Conservation (phyloP, 1,284 basidiomycete species). For the Austroboletus niveus region DNA sequence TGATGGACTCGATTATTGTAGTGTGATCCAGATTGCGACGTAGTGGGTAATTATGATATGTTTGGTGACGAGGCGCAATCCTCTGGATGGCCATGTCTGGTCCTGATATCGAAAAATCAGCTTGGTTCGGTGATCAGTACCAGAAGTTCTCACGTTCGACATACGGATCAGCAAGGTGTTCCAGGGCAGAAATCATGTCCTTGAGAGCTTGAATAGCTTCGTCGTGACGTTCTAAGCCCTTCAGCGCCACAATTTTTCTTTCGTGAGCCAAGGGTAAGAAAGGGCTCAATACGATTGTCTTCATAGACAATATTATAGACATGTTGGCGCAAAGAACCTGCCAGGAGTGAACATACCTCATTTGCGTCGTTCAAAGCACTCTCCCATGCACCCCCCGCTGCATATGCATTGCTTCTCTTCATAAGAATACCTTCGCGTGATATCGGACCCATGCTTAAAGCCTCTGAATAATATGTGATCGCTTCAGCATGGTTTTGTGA, state of each 20-base stretch:
- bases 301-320: neutral
- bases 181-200: neutral
- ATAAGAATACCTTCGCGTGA: neutral
- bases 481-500: neutral
- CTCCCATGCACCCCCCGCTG: neutral
- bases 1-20: neutral
- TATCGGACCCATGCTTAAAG: neutral
- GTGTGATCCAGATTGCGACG: neutral
- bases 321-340: neutral
- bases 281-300: neutral
- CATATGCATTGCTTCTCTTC: conserved; percentile 1
- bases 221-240: neutral
- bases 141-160: neutral
- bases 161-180: neutral
- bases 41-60: neutral
- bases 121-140: neutral
- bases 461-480: neutral
- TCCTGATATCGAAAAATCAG: neutral
- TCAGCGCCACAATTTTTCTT: neutral
- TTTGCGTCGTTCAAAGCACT: neutral
- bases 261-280: neutral
- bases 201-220: neutral
- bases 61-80: neutral
- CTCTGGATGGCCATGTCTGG: neutral
- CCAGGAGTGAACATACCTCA: neutral